phyloP scores from a whole-genome alignment of 768 basidiomycete species.

The Chalciporus sphaerocephalus region DNA sequence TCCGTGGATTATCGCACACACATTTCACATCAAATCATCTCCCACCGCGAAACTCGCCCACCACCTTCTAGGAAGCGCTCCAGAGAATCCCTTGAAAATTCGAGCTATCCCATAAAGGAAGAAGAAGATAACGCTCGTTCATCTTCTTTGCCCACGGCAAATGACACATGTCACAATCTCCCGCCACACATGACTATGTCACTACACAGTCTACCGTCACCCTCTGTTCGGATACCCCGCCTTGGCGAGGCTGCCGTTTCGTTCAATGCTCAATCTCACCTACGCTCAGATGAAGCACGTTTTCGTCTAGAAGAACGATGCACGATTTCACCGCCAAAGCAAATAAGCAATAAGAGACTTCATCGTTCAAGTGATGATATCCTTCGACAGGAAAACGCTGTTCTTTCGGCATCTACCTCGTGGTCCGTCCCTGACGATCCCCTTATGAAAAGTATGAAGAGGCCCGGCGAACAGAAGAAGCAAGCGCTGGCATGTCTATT shows the following conservation, averaged over 20 bases:
- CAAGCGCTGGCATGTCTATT: constrained; percentile 46
- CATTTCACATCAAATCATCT: constrained; percentile 13
- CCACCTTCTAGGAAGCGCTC: constrained; percentile 33
- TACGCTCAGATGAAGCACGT: constrained; percentile 17
- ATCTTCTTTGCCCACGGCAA: constrained; percentile 17
- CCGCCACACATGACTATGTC: constrained; percentile 23
- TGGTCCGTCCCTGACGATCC: constrained; percentile 34
- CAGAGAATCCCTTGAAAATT: constrained; percentile 28
- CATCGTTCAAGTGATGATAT: constrained; percentile 28
- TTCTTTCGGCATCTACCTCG: constrained; percentile 26
- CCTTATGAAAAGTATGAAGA: constrained; percentile 30
- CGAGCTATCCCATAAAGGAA: constrained; percentile 28
- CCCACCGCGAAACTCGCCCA: constrained; percentile 17
- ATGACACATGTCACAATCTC: constrained; percentile 23
- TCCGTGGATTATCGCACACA: constrained; percentile 16
- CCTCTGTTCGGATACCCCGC: constrained; percentile 16
- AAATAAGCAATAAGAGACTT: constrained; percentile 24
- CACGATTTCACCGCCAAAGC: constrained; percentile 17
- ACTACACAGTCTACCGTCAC: constrained; percentile 17
- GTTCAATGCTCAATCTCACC: constrained; percentile 15
- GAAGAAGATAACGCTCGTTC: constrained; percentile 19
- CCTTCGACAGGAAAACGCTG: constrained; percentile 26
- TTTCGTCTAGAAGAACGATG: constrained; percentile 25
- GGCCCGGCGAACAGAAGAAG: constrained; percentile 39
- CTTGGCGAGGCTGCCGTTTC: constrained; percentile 6